Evolutionary conservation across 1,284 basidiomycete genomes (phyloP).

Genomic region (Cutaneotrichosporon spelunceum): DNA sequence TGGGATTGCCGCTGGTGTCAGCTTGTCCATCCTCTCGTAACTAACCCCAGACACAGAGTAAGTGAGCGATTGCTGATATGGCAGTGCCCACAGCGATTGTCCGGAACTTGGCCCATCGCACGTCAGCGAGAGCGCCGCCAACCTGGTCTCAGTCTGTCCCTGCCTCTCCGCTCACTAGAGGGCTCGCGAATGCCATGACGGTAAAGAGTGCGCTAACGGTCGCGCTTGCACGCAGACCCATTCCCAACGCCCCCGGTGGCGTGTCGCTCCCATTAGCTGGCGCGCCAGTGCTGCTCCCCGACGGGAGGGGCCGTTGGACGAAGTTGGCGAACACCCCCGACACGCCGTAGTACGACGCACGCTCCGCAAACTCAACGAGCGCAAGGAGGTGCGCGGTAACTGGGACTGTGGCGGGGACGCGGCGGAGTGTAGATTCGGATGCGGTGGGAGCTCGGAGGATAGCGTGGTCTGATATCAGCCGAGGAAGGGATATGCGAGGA

Average conservation of each 20-base stretch:
- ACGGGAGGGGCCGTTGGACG: slow-evolving; percentile 57
- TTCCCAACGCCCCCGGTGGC: slow-evolving; percentile 59
- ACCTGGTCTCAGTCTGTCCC: not conserved
- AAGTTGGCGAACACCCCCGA: slow-evolving; percentile 30
- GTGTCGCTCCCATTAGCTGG: slow-evolving; percentile 50
- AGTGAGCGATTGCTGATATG: slow-evolving; percentile 42
- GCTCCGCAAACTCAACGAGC: slow-evolving; percentile 43
- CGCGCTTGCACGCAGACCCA: slow-evolving; percentile 33
- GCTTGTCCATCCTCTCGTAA: not conserved
- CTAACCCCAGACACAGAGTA: slow-evolving; percentile 40
- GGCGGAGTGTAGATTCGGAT: slow-evolving; percentile 17
- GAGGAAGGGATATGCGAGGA: not conserved
- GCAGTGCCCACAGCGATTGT: slow-evolving; percentile 58
- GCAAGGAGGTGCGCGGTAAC: slow-evolving; percentile 27
- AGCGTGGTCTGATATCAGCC: not conserved
- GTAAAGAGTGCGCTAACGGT: slow-evolving; percentile 37
- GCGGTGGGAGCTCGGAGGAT: not conserved
- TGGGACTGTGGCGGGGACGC: slow-evolving; percentile 23
- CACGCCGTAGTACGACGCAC: slow-evolving; percentile 31
- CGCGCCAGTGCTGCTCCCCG: slow-evolving; percentile 64
- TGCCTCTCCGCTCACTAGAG: slow-evolving; percentile 22
- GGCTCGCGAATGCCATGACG: slow-evolving; percentile 38
- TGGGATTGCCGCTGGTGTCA: slow-evolving; percentile 35
- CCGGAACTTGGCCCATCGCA: slow-evolving; percentile 67
- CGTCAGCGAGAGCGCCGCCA: slow-evolving; percentile 56